Conservation (phyloP, 2,329 filamentous ascomycete species). For the Neophaeococcomyces mojaviensis region DNA sequence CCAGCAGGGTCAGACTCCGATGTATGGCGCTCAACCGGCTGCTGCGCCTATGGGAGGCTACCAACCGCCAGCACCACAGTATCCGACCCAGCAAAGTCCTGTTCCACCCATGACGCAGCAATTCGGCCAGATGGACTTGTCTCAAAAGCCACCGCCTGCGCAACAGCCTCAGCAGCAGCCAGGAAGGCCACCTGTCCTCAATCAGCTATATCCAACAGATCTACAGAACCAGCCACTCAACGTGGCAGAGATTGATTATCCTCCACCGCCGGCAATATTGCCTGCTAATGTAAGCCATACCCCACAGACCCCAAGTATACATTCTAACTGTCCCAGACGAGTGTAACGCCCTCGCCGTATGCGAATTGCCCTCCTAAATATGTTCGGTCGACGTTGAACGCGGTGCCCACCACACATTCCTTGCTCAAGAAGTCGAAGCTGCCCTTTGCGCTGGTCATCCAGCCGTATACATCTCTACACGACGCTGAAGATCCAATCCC, state of each 20-base stretch:
- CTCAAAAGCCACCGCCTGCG: slow-evolving; percentile 45
- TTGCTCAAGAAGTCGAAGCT: slow-evolving; percentile 94
- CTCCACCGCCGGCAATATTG: slow-evolving; percentile 82
- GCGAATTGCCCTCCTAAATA: slow-evolving; percentile 92
- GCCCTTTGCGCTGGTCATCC: slow-evolving; percentile 90
- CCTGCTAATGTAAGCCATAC: slow-evolving; percentile 72
- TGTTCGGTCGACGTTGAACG: slow-evolving; percentile 89
- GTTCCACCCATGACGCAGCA: slow-evolving; percentile 70
- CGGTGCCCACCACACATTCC: slow-evolving; percentile 83
- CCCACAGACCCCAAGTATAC: neutral
- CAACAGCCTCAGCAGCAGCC: slow-evolving; percentile 35
- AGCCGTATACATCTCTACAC: slow-evolving; percentile 87
- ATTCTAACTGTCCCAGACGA: slow-evolving; percentile 56
- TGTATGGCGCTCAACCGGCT: slow-evolving; percentile 33
- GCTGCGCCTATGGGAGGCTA: slow-evolving; percentile 54
- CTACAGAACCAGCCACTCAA: slow-evolving; percentile 89
- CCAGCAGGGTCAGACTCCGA: slow-evolving; percentile 23
- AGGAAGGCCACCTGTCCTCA: slow-evolving; percentile 42
- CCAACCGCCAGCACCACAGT: slow-evolving; percentile 60
- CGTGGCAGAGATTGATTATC: slow-evolving; percentile 81
- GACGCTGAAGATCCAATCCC: slow-evolving; percentile 87
- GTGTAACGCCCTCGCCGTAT: slow-evolving; percentile 80
- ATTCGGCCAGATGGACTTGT: slow-evolving; percentile 71
- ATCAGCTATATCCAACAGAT: slow-evolving; percentile 88
- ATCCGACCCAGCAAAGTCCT: slow-evolving; percentile 44